Conservation (phyloP, 495 filamentous ascomycete genomes). For the Bombardia bombarda region DNA sequence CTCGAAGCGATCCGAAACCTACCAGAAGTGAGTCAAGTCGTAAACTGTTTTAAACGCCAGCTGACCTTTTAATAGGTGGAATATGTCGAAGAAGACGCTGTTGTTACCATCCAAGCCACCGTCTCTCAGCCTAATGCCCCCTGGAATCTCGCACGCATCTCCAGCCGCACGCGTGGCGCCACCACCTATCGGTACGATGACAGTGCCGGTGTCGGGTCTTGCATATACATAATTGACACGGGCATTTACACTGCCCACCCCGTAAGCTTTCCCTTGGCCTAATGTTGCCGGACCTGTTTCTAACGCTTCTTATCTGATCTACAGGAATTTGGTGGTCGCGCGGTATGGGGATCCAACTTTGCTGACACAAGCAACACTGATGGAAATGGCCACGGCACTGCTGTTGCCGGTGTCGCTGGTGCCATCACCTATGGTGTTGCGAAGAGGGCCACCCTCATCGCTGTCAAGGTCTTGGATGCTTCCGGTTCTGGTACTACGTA, state of each 20-base stretch:
- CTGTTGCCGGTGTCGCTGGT: constrained; percentile 58
- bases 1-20: constrained; percentile 35
- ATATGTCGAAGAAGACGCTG: constrained; percentile 27
- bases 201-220: constrained; percentile 49
- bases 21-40: constrained; percentile 24
- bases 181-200: constrained; percentile 51
- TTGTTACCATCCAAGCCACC: constrained; percentile 34
- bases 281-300: constrained; percentile 3
- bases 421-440: constrained; percentile 55
- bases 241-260: constrained; percentile 48
- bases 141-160: constrained; percentile 54
- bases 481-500: constrained; percentile 31
- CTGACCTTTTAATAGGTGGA: constrained; percentile 1
- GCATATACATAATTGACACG: constrained; percentile 52
- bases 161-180: constrained; percentile 38
- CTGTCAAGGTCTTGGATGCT: constrained; percentile 58
- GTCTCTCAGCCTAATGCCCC: constrained; percentile 42
- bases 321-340: constrained; percentile 49
- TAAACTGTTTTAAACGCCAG: neutral
- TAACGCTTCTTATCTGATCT: neutral
- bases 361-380: constrained; percentile 26
- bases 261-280: constrained; percentile 20
- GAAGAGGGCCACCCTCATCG: constrained; percentile 54
- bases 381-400: constrained; percentile 49
- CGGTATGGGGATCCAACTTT: constrained; percentile 32